phyloP scores from a whole-genome alignment of 2,329 filamentous ascomycete genomes.

The Sarocladium brachiariae region DNA sequence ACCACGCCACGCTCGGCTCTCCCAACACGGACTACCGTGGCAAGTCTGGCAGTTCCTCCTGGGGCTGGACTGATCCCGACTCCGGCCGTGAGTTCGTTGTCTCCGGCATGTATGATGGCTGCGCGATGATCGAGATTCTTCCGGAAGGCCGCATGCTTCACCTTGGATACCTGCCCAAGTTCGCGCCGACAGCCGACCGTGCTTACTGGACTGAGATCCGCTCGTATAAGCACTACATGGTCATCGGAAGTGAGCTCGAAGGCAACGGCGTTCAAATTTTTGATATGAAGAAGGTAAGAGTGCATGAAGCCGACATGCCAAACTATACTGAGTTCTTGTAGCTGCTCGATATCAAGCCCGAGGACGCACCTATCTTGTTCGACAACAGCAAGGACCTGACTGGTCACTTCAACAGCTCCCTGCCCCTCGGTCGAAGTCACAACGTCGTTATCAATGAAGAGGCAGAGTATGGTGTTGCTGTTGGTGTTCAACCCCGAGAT shows the following conservation, averaged over 20 bases:
- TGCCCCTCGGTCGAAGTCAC: slow-evolving; percentile 34
- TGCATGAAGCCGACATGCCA: slow-evolving; percentile 19
- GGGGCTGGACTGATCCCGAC: slow-evolving; percentile 35
- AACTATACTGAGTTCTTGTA: slow-evolving; percentile 29
- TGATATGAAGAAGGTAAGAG: slow-evolving; percentile 45
- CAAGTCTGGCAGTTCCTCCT: slow-evolving; percentile 23
- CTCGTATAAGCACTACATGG: slow-evolving; percentile 24
- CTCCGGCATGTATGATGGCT: slow-evolving; percentile 28
- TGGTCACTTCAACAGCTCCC: slow-evolving; percentile 21
- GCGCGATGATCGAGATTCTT: slow-evolving; percentile 37
- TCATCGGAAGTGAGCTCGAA: slow-evolving; percentile 32
- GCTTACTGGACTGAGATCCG: slow-evolving; percentile 29
- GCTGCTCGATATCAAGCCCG: slow-evolving; percentile 32
- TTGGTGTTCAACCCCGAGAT: slow-evolving; percentile 11
- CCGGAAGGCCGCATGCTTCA: slow-evolving; percentile 34
- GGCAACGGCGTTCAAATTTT: slow-evolving; percentile 54
- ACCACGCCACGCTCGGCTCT: slow-evolving; percentile 44
- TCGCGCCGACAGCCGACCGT: slow-evolving; percentile 12
- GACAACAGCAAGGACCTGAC: slow-evolving; percentile 23
- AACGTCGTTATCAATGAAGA: slow-evolving; percentile 44
- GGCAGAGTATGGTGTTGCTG: slow-evolving; percentile 27
- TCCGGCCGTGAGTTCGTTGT: slow-evolving; percentile 22
- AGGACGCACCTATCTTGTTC: slow-evolving; percentile 25
- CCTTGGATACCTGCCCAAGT: slow-evolving; percentile 29
- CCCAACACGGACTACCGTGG: slow-evolving; percentile 17